Evolutionary conservation across 495 filamentous ascomycete species (phyloP).

Genomic region (Barbatosphaeria neglecta): DNA sequence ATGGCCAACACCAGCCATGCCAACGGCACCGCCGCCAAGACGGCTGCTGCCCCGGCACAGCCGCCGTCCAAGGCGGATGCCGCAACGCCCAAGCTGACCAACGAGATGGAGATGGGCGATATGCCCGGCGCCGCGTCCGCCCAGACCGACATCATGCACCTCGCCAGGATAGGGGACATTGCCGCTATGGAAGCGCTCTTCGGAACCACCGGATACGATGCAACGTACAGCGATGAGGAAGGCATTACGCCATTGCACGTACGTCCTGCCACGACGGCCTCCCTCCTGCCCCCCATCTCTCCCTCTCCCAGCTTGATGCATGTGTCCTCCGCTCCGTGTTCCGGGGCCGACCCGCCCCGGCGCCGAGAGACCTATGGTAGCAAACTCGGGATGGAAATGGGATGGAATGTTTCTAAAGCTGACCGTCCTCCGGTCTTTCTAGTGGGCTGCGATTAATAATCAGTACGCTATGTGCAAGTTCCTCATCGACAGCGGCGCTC

Average conservation of each 20-base stretch:
- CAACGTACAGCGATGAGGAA: slow-evolving; percentile 74
- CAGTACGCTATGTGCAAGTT: slow-evolving; percentile 94
- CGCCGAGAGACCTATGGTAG: too few relatives aligned
- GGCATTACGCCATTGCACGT: slow-evolving; percentile 94
- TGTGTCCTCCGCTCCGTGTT: too few relatives aligned
- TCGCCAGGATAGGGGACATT: slow-evolving; percentile 81
- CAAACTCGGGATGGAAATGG: too few relatives aligned
- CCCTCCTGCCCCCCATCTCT: not conserved
- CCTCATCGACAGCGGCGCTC: slow-evolving; percentile 76
- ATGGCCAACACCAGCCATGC: slow-evolving; percentile 15
- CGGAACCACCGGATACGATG: slow-evolving; percentile 65
- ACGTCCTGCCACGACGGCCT: too few relatives aligned
- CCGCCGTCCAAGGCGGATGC: slow-evolving; percentile 46
- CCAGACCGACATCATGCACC: slow-evolving; percentile 89
- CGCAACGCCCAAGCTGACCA: slow-evolving; percentile 49
- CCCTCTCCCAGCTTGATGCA: too few relatives aligned
- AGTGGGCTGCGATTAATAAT: slow-evolving; percentile 99
- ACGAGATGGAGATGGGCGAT: slow-evolving; percentile 57
- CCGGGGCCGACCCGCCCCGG: too few relatives aligned
- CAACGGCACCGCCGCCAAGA: slow-evolving; percentile 9
- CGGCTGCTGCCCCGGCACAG: slow-evolving; percentile 27
- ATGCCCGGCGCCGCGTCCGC: slow-evolving; percentile 36
- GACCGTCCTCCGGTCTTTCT: slow-evolving; percentile 9
- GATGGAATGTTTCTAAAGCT: slow-evolving; percentile 6
- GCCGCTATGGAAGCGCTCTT: slow-evolving; percentile 79